phyloP scores from a whole-genome alignment of 164 flowering plant genomes.

The Kingdonia uniflora region DNA sequence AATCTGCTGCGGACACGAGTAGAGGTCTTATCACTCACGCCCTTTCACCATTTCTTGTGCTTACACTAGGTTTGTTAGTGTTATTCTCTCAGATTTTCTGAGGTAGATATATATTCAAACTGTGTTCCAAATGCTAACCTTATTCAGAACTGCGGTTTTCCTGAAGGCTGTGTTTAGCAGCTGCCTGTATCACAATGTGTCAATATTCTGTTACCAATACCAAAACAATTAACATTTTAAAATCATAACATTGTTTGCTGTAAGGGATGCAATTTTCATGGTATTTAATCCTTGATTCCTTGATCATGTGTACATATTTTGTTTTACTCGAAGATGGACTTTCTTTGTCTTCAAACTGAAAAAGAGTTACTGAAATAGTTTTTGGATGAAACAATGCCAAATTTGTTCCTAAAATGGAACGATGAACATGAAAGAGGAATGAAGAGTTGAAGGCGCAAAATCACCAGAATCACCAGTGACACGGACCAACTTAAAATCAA shows the following conservation, averaged over 20 bases:
- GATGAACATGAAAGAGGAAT: no score
- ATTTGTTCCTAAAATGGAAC: no score
- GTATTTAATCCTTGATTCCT: background rate
- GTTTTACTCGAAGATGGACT: no score
- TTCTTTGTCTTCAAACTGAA: background rate
- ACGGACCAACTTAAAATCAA: no score
- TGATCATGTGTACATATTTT: background rate
- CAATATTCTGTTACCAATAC: background rate
- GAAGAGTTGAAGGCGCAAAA: background rate
- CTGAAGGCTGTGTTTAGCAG: no score
- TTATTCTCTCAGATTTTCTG: background rate
- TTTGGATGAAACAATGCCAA: background rate
- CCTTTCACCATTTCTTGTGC: background rate
- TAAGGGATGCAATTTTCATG: background rate
- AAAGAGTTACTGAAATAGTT: background rate
- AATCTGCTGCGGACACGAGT: background rate
- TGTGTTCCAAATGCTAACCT: no score
- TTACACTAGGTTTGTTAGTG: background rate
- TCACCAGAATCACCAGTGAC: background rate
- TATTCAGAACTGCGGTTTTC: no score
- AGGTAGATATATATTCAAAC: background rate
- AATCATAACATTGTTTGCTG: background rate
- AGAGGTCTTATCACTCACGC: background rate
- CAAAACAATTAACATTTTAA: background rate
- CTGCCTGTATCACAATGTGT: no score